Evolutionary conservation across 2,329 filamentous ascomycete species (phyloP).

Genomic region (Aureobasidium mangrovei): DNA sequence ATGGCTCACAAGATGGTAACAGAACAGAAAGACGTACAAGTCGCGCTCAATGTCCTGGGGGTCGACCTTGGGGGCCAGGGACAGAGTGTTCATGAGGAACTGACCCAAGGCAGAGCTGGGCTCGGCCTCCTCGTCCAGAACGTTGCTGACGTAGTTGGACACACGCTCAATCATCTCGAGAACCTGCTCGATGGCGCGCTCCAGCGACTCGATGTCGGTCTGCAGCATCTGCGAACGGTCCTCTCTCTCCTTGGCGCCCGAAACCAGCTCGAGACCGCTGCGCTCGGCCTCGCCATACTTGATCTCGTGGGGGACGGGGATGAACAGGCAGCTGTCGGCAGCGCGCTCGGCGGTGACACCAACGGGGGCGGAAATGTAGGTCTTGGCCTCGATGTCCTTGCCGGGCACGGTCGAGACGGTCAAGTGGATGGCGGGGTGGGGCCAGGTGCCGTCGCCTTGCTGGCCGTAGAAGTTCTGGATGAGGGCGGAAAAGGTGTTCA

Average conservation of each 20-base stretch:
- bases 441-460: slow-evolving; percentile 93
- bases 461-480: slow-evolving; percentile 99
- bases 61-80: slow-evolving; percentile 90
- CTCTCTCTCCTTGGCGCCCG: slow-evolving; percentile 71
- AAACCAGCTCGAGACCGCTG: slow-evolving; percentile 72
- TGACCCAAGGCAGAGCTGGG: slow-evolving; percentile 89
- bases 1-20: background rate
- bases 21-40: slow-evolving; percentile 51
- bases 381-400: slow-evolving; percentile 77
- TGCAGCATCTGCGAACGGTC: slow-evolving; percentile 63
- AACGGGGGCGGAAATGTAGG: slow-evolving; percentile 92
- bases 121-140: slow-evolving; percentile 85
- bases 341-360: slow-evolving; percentile 91
- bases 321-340: slow-evolving; percentile 93
- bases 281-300: slow-evolving; percentile 75
- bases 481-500: slow-evolving; percentile 96
- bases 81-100: slow-evolving; percentile 88
- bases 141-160: slow-evolving; percentile 82
- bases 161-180: slow-evolving; percentile 85
- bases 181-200: slow-evolving; percentile 78
- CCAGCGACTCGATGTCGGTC: slow-evolving; percentile 82
- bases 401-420: slow-evolving; percentile 87
- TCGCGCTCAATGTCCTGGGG: slow-evolving; percentile 83
- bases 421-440: slow-evolving; percentile 93
- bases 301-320: slow-evolving; percentile 92